Evolutionary conservation across 1,284 basidiomycete genomes (phyloP).

Genomic region (Heterobasidion occidentale): DNA sequence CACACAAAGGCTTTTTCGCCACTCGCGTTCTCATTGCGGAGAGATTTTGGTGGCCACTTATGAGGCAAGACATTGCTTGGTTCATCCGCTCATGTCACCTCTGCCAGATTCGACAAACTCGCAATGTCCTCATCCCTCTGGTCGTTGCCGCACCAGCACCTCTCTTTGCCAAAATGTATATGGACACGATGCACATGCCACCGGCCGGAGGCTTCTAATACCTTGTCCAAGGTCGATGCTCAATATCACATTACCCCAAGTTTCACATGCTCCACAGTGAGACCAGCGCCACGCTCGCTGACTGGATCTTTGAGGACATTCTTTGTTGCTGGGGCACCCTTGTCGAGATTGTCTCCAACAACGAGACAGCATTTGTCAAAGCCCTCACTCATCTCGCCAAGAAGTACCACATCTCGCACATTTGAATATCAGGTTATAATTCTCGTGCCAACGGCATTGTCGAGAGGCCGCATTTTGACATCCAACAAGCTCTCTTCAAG

Average conservation of each 20-base stretch:
- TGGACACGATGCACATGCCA: conserved; percentile 24
- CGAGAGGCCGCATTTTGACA: conserved; percentile 27
- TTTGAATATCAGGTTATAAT: conserved; percentile 36
- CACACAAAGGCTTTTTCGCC: not conserved
- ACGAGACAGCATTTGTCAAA: conserved; percentile 21
- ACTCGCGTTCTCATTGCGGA: conserved; percentile 1
- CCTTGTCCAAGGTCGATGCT: conserved; percentile 18
- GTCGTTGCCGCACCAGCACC: conserved; percentile 20
- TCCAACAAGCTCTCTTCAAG: conserved; percentile 29
- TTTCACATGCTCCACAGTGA: conserved; percentile 11
- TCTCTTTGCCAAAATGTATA: conserved; percentile 23
- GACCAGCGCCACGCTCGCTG: conserved; percentile 8
- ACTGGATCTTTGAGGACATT: conserved; percentile 20
- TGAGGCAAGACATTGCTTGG: conserved; percentile 21
- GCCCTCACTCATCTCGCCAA: conserved; percentile 22
- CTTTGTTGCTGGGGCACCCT: conserved; percentile 15
- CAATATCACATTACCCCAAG: conserved; percentile 15
- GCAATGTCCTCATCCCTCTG: conserved; percentile 23
- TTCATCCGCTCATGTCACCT: conserved; percentile 27
- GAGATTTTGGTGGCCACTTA: conserved; percentile 22
- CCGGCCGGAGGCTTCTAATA: conserved; percentile 13
- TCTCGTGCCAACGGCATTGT: conserved; percentile 31
- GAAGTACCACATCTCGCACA: conserved; percentile 29
- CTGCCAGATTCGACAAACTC: conserved; percentile 23
- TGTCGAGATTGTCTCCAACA: conserved; percentile 18